phyloP scores from a whole-genome alignment of 306 rosid genomes.

The Fagus sylvatica region DNA sequence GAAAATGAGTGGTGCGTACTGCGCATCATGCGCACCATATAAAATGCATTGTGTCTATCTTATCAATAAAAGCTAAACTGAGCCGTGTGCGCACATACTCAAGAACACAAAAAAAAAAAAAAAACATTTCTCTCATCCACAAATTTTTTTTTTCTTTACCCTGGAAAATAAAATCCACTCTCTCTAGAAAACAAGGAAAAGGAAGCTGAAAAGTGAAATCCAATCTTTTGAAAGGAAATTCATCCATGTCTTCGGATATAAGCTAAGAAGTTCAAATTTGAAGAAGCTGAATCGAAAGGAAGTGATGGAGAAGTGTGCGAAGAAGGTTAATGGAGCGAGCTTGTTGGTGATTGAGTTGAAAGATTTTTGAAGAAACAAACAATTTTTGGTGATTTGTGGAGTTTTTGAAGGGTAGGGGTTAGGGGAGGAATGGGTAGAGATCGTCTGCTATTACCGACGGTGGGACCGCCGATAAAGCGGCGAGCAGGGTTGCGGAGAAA shows the following conservation, averaged over 20 bases:
- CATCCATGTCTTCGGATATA: constrained; percentile 90
- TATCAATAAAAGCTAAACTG: constrained; percentile 24
- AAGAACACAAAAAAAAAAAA: background rate
- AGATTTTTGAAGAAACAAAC: too few relatives aligned
- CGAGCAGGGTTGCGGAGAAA: constrained; percentile 97
- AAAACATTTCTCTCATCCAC: too few relatives aligned
- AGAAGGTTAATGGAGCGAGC: background rate
- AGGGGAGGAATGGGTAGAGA: constrained; percentile 73
- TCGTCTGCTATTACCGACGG: constrained; percentile 69
- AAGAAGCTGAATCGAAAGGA: too few relatives aligned
- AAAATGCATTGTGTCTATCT: constrained; percentile 21
- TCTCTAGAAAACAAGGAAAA: too few relatives aligned
- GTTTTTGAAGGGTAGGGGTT: constrained; percentile 28
- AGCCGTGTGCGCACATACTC: constrained; percentile 24
- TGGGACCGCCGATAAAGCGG: constrained; percentile 99
- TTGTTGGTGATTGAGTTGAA: too few relatives aligned
- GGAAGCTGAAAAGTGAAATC: background rate
- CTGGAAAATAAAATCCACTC: too few relatives aligned
- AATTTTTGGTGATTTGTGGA: too few relatives aligned
- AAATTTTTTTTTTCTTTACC: too few relatives aligned
- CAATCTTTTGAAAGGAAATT: background rate
- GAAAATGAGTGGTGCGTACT: constrained; percentile 17
- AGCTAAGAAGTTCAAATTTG: constrained; percentile 39
- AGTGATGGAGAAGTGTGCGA: background rate
- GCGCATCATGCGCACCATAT: constrained; percentile 24